Conservation (phyloP, 179 eudicot species). For the Silene vulgaris region DNA sequence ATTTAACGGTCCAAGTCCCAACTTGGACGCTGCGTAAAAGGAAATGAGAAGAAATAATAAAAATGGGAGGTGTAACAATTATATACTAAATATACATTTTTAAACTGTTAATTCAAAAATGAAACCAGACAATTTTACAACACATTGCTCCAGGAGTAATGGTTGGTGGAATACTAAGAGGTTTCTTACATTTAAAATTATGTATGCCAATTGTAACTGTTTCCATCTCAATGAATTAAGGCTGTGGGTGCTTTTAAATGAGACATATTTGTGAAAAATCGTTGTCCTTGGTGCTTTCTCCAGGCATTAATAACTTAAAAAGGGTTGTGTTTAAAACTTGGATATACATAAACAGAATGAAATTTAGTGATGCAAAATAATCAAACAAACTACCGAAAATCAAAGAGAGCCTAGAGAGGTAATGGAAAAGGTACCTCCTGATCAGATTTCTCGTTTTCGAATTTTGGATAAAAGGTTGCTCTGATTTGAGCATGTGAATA, state of each 20-base stretch:
- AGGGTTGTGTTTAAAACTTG: not conserved
- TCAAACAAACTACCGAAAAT: not conserved
- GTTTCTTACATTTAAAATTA: not conserved
- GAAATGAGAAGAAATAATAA: too few species aligned
- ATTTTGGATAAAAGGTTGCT: conserved; percentile 94
- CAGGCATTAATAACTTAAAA: not conserved
- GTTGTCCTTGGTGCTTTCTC: not conserved
- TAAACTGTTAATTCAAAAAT: not conserved
- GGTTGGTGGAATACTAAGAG: not conserved
- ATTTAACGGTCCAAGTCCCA: too few species aligned
- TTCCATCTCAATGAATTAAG: not conserved
- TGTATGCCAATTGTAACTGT: not conserved
- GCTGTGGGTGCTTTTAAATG: not conserved
- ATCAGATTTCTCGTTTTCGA: conserved; percentile 97
- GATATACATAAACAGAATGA: not conserved
- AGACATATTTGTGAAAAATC: not conserved
- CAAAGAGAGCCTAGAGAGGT: not conserved
- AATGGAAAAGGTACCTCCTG: conserved; percentile 57
- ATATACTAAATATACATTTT: not conserved
- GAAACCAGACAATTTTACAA: not conserved
- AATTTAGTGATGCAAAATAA: not conserved
- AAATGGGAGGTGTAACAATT: not conserved
- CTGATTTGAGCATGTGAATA: conserved; percentile 73
- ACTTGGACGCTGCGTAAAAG: too few species aligned
- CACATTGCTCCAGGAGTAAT: not conserved